Evolutionary conservation across 768 basidiomycete genomes (phyloP).

Genomic region (Cyclocybe aegerita): DNA sequence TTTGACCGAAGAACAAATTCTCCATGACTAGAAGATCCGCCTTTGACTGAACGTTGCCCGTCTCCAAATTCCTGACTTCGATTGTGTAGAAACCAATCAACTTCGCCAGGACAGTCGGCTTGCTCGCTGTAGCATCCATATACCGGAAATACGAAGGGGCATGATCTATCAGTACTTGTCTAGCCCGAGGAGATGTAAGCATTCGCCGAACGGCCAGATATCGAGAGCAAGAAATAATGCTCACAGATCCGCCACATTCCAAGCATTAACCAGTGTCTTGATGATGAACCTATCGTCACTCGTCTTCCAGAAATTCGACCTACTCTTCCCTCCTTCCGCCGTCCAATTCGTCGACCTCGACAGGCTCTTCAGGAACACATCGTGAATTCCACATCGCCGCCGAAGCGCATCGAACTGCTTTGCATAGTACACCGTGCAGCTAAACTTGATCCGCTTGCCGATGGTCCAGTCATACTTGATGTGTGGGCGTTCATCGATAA

Average conservation of each 20-base stretch:
- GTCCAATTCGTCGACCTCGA: conserved; percentile 62
- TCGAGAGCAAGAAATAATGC: conserved; percentile 22
- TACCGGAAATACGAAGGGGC: conserved; percentile 80
- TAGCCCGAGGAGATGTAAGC: conserved; percentile 22
- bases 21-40: conserved; percentile 84
- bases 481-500: conserved; percentile 73
- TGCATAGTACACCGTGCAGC: conserved; percentile 82
- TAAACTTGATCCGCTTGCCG: conserved; percentile 71
- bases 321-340: conserved; percentile 81
- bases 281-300: conserved; percentile 76
- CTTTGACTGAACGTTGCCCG: conserved; percentile 60
- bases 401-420: conserved; percentile 74
- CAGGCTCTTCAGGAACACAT: conserved; percentile 59
- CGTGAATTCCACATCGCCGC: conserved; percentile 65
- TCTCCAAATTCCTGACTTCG: conserved; percentile 73
- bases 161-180: conserved; percentile 77
- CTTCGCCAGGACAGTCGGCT: conserved; percentile 72
- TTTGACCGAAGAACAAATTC: conserved; percentile 74
- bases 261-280: conserved; percentile 83
- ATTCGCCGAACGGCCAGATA: not conserved
- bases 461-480: conserved; percentile 83
- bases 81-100: conserved; percentile 81
- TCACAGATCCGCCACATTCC: conserved; percentile 85
- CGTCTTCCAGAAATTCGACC: conserved; percentile 82
- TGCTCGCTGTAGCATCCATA: conserved; percentile 67